Evolutionary conservation across 1,284 basidiomycete genomes (phyloP), one percentile per base, ranked within the genome.

Genomic region (Lentinula novae-zelandiae): DNA sequence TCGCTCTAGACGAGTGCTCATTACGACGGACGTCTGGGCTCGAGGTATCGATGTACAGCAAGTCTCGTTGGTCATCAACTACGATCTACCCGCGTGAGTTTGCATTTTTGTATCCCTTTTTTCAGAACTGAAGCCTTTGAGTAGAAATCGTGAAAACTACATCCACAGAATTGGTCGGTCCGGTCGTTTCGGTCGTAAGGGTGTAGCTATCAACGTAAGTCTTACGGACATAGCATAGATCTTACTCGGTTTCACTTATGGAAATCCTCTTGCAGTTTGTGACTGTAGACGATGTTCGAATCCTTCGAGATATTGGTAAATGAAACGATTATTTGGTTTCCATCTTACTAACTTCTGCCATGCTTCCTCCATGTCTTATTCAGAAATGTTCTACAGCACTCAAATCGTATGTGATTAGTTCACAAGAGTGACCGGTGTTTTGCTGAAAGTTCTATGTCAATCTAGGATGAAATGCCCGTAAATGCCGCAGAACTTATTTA

Each of bases 1-100:
- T 49, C n/a, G 58, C 22, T 46, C 58, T 63, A 95, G 91, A 57
- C 93, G 95, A 69, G 95, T 97, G 22, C 81, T 98, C 60, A 98
- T 98, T 69, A 97, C 95, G 9, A 97, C 95, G 38, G 97, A 99
- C 74, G 94, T 99, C 49, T 98, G 95, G 96, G 96, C 97, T 33
- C 90, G 97, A 71, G 97, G 97, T 68, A 96, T 99, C 71, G 97
- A 99, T 73, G 96, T 99, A 8, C 95, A 98, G 71, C 96, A 98
- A 76, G 97, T 99, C 52, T 97, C 95, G 44, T 81, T 98, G 63
- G 96, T 98, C 69, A 98, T 98, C 73, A 98, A 98, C 78, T 98
- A 98, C 72, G 96, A 98, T 72, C 82, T 98, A 62, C 96, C 94
- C 62, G 89, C 92, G 90, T 93, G 80, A 70, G 85, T 76, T 31